Evolutionary conservation across 345 rosid genomes (phyloP).

Genomic region (Excoecaria cochinchinensis): DNA sequence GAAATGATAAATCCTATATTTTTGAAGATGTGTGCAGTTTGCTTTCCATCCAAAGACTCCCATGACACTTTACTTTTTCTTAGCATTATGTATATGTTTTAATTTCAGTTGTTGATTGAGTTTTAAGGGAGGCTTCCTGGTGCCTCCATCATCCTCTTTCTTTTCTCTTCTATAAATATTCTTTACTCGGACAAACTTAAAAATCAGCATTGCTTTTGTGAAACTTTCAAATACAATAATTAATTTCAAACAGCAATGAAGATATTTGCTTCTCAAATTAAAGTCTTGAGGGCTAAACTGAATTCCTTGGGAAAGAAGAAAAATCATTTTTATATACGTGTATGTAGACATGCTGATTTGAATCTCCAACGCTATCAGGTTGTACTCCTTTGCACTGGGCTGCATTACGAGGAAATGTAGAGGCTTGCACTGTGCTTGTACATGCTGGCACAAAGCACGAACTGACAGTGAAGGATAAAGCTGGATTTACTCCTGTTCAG

Average conservation of each 20-base stretch:
- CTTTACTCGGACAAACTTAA: too few species aligned
- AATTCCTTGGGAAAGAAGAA: too few species aligned
- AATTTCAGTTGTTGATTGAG: not conserved
- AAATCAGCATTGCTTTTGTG: too few species aligned
- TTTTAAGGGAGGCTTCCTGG: not conserved
- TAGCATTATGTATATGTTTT: not conserved
- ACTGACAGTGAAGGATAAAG: conserved; percentile 64
- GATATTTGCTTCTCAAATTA: not conserved
- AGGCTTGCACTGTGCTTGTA: conserved; percentile 76
- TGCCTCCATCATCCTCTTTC: not conserved
- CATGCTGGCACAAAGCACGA: conserved; percentile 90
- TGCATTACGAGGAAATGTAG: conserved; percentile 67
- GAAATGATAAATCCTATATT: not conserved
- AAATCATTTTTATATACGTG: not conserved
- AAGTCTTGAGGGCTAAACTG: too few species aligned
- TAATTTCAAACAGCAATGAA: not conserved
- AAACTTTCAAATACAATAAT: too few species aligned
- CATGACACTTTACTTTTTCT: not conserved
- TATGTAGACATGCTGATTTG: not conserved
- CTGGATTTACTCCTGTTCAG: conserved; percentile 81
- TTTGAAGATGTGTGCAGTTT: not conserved
- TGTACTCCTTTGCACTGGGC: conserved; percentile 99
- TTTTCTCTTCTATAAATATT: too few species aligned
- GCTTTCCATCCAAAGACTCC: not conserved
- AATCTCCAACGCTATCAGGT: conserved; percentile 44